Percentiles rank a stretch among this genome's conserved stretches.
Conservation (phyloP, 768 basidiomycete species). For the Ramaria sp. region DNA sequence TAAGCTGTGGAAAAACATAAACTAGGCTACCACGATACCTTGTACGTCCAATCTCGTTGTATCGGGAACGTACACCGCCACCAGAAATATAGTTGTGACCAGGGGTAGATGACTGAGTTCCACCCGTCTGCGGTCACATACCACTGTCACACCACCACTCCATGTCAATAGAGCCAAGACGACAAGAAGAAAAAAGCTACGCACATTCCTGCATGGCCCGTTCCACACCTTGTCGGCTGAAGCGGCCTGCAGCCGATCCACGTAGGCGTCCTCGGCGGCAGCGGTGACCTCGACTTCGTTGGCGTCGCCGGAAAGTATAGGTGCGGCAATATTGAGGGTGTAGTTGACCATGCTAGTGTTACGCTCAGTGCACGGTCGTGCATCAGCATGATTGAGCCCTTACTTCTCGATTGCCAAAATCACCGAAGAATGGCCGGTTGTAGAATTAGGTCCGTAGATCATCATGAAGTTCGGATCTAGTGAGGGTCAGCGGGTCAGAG, state of each 20-base stretch:
- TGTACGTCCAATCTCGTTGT: background rate
- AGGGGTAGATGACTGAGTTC: constrained; percentile 1
- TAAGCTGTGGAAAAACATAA: no score
- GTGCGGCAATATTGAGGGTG: constrained; percentile 10
- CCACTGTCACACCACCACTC: background rate
- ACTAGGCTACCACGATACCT: background rate
- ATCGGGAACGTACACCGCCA: background rate
- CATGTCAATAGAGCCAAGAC: background rate
- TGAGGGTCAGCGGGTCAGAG: background rate
- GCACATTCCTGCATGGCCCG: background rate
- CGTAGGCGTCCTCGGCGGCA: constrained; percentile 10
- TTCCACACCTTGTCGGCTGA: constrained; percentile 10
- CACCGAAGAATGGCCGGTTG: constrained; percentile 16
- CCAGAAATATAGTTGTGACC: constrained; percentile 1
- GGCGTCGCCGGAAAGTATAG: constrained; percentile 2
- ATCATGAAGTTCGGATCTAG: constrained; percentile 12
- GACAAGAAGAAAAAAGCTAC: background rate
- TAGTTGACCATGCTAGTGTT: background rate
- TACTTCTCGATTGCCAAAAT: constrained; percentile 14
- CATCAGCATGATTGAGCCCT: background rate
- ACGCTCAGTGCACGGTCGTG: no score
- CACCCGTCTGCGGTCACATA: background rate
- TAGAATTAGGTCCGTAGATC: constrained; percentile 15
- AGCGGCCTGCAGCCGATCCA: constrained; percentile 7
- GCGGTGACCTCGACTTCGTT: constrained; percentile 14